Evolutionary conservation across 305 asterid genomes (phyloP).

Genomic region (Fraxinus nigra): DNA sequence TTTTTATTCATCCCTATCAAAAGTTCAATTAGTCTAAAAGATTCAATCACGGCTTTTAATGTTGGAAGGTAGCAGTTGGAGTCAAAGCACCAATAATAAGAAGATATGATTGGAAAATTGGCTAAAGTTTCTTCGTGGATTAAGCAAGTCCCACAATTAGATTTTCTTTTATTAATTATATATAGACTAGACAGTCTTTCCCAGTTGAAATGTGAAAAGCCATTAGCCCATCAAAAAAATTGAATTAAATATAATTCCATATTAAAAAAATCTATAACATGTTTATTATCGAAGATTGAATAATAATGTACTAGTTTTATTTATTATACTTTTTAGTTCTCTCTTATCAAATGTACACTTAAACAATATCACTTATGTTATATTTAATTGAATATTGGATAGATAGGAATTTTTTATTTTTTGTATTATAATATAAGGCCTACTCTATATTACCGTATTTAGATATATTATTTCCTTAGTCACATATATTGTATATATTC

Average conservation of each 20-base stretch:
- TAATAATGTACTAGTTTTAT: not conserved
- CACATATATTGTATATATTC: too few relatives aligned
- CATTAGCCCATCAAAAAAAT: not conserved
- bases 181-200: not conserved
- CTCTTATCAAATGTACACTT: not conserved
- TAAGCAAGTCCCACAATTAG: not conserved
- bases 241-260: not conserved
- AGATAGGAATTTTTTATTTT: not conserved
- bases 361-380: not conserved
- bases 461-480: too few relatives aligned
- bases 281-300: not conserved
- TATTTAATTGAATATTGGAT: not conserved
- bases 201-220: not conserved
- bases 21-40: not conserved
- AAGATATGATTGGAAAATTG: not conserved
- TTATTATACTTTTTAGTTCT: too few relatives aligned
- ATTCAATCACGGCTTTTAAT: not conserved
- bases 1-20: not conserved
- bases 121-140: not conserved
- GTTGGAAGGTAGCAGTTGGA: not conserved
- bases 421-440: too few relatives aligned
- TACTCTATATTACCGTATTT: too few relatives aligned
- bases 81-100: not conserved
- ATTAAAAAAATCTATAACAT: not conserved
- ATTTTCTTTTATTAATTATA: not conserved